Percentiles rank a stretch among this genome's conserved stretches.
These are phyloP conservation scores for Calycina herbarum DNA, from an alignment of 2,329 filamentous ascomycete species.

Conservation along the genomic window DNA sequence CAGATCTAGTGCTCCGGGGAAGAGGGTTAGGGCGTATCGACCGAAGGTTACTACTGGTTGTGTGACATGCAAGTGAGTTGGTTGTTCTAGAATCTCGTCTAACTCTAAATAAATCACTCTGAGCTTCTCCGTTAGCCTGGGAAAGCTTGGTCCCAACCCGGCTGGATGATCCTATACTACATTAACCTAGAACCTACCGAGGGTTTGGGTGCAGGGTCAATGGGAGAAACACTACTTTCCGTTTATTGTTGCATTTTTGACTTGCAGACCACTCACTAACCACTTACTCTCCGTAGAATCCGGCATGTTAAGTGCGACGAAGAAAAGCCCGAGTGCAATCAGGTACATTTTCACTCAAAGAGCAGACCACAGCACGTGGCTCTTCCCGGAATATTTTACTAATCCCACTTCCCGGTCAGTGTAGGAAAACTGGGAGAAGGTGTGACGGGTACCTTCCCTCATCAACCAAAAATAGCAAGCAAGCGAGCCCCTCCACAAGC, in stretches of 20 bases:
- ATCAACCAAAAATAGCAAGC: background rate
- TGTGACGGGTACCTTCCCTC: conserved; percentile 15
- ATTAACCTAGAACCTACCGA: background rate
- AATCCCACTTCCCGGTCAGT: background rate
- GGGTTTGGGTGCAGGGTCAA: background rate
- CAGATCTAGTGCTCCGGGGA: background rate
- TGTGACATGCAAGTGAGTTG: conserved; percentile 11
- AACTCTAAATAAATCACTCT: no score
- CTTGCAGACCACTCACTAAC: background rate
- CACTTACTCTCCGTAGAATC: background rate
- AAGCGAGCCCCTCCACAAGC: background rate
- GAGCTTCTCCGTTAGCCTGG: no score
- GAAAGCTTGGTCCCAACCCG: background rate
- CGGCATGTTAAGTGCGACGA: conserved; percentile 17
- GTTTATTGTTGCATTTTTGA: background rate
- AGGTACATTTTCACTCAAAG: no score
- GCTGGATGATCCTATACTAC: background rate
- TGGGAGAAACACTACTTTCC: background rate
- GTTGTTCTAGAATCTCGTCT: background rate
- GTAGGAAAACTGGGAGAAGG: conserved; percentile 11
- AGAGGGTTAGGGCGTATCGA: conserved; percentile 2
- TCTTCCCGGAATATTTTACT: no score
- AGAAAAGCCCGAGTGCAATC: conserved; percentile 10
- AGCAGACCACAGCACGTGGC: no score
- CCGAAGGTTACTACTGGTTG: conserved; percentile 9